Conservation (phyloP, 2,329 filamentous ascomycete genomes). For the Sporothrix phasma region DNA sequence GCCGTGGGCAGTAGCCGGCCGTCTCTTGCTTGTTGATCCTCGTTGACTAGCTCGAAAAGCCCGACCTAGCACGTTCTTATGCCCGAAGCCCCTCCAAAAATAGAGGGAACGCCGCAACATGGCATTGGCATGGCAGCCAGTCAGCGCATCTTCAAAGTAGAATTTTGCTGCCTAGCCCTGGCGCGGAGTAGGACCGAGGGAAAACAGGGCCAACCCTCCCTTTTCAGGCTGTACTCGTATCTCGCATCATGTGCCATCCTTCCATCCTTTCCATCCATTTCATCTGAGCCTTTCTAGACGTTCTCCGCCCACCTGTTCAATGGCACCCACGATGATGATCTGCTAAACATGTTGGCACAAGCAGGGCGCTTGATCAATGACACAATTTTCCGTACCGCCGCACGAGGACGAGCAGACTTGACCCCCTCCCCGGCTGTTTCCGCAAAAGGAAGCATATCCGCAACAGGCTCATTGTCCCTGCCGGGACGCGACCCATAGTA, state of each 20-base stretch:
- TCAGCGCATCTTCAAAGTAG: not conserved
- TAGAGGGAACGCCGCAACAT: not conserved
- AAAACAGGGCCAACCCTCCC: not conserved
- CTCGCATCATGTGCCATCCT: not conserved
- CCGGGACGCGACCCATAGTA: not conserved
- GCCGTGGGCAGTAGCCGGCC: not conserved
- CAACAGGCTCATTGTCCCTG: not conserved
- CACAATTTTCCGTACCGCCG: not conserved
- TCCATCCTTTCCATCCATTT: too few species aligned
- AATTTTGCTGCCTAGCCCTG: constrained; percentile 6
- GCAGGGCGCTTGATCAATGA: not conserved
- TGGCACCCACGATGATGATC: too few species aligned
- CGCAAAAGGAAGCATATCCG: not conserved
- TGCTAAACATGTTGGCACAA: too few species aligned
- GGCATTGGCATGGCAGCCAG: not conserved
- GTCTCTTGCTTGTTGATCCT: not conserved
- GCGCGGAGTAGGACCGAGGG: not conserved
- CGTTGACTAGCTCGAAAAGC: not conserved
- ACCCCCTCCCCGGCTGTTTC: not conserved
- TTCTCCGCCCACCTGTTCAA: not conserved
- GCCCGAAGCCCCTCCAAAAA: constrained; percentile 3
- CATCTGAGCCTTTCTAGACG: not conserved
- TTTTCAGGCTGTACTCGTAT: not conserved
- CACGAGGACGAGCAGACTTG: not conserved
- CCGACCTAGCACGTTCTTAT: not conserved